A percentile compares a stretch with the other conserved stretches of the same genome.
Evolutionary conservation across 441 rosid species (phyloP).

Genomic region (Populus hybrid): DNA sequence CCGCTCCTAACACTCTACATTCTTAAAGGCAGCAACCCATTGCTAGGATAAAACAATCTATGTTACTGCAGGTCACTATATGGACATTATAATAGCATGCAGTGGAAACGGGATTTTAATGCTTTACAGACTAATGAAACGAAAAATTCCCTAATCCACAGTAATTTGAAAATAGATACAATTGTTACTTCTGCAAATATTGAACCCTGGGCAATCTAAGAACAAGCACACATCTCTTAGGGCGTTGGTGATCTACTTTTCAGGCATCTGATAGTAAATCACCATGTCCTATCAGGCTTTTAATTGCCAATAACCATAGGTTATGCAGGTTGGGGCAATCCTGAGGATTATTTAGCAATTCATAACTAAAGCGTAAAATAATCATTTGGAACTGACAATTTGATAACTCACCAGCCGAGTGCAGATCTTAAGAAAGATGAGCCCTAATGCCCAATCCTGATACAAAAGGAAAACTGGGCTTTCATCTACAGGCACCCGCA

Average conservation of each 20-base stretch:
- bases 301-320: background rate
- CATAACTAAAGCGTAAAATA: background rate
- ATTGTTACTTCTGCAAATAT: no score
- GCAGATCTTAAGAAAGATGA: conserved; percentile 95
- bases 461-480: conserved; percentile 94
- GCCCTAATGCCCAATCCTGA: conserved; percentile 98
- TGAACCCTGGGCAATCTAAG: background rate
- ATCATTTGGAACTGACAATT: conserved; percentile 1
- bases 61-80: background rate
- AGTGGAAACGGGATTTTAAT: background rate
- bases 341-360: background rate
- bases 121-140: background rate
- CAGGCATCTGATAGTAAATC: background rate
- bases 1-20: background rate
- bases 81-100: background rate
- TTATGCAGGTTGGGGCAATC: background rate
- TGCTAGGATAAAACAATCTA: background rate
- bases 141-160: no score
- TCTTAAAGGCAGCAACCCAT: background rate
- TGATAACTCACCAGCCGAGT: conserved; percentile 68
- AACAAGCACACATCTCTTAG: background rate
- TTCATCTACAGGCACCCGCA: conserved; percentile 99
- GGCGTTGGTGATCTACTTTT: background rate
- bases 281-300: background rate
- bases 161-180: no score